These are phyloP conservation scores for Amphichorda felina DNA, from an alignment of 2,329 filamentous ascomycete genomes.

Conservation along the genomic window DNA sequence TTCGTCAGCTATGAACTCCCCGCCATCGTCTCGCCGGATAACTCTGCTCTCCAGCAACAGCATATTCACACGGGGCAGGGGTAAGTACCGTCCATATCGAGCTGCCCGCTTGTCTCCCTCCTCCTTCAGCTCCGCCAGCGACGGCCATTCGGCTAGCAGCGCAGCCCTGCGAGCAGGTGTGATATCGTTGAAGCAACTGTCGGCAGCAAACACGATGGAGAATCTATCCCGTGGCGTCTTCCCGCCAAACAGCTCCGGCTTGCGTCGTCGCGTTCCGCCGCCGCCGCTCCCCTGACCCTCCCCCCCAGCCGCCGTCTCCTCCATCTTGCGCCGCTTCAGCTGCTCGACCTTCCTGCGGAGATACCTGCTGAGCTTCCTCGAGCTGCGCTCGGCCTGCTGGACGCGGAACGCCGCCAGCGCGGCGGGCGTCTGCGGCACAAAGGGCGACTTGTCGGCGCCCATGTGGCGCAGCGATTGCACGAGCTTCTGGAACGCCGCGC, in stretches of 20 bases:
- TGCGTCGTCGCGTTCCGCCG: background rate
- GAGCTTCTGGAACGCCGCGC: conserved; percentile 21
- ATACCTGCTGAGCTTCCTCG: conserved; percentile 11
- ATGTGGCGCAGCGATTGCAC: conserved; percentile 21
- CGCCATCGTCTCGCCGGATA: conserved; percentile 2
- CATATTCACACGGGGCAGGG: conserved; percentile 16
- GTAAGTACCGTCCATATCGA: conserved; percentile 15
- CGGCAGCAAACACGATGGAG: conserved; percentile 19
- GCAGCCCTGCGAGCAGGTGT: too few relatives aligned
- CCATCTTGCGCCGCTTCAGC: conserved; percentile 7
- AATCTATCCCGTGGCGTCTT: conserved; percentile 13
- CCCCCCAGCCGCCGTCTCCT: conserved; percentile 3
- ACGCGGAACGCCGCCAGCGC: conserved; percentile 20
- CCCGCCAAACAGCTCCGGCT: conserved; percentile 12
- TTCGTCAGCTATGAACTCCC: conserved; percentile 8
- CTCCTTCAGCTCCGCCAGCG: conserved; percentile 21
- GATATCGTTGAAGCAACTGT: conserved; percentile 19
- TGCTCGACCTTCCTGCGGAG: conserved; percentile 8
- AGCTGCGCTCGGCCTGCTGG: conserved; percentile 13
- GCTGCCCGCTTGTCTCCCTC: conserved; percentile 16
- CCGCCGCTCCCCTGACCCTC: conserved; percentile 2
- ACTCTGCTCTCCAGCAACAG: conserved; percentile 1
- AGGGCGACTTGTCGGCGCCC: conserved; percentile 22
- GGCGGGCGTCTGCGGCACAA: conserved; percentile 19
- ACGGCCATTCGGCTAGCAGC: conserved; percentile 18